Conservation (phyloP, 768 basidiomycete genomes). For the Obba rivulosa region DNA sequence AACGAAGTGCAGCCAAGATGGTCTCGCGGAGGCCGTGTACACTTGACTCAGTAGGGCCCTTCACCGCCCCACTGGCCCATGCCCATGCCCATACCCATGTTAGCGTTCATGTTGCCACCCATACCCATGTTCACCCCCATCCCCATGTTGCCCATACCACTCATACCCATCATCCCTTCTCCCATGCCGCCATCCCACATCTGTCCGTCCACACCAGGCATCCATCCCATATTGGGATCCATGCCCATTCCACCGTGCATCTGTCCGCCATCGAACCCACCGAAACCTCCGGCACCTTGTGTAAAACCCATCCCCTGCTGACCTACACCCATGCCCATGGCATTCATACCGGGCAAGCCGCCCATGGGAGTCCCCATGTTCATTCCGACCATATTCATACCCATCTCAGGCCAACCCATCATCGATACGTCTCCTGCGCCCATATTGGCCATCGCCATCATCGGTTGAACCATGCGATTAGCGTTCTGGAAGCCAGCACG, state of each 20-base stretch:
- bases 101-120: constrained; percentile 8
- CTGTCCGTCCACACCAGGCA: constrained; percentile 27
- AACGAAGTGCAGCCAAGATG: too few species aligned
- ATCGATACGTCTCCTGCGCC: constrained; percentile 25
- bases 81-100: constrained; percentile 25
- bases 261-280: constrained; percentile 19
- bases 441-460: constrained; percentile 35
- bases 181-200: constrained; percentile 36
- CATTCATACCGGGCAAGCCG: constrained; percentile 30
- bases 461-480: constrained; percentile 13
- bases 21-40: too few species aligned
- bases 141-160: constrained; percentile 23
- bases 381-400: constrained; percentile 26
- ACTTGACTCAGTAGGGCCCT: constrained; percentile 18
- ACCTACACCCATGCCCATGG: constrained; percentile 27
- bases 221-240: constrained; percentile 27
- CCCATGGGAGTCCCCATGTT: constrained; percentile 16
- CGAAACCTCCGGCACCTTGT: constrained; percentile 19
- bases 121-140: constrained; percentile 17
- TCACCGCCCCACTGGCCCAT: constrained; percentile 33
- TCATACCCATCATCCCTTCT: constrained; percentile 41
- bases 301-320: constrained; percentile 8
- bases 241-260: constrained; percentile 19
- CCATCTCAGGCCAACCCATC: constrained; percentile 18
- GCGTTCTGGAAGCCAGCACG: constrained; percentile 16